Evolutionary conservation across 768 basidiomycete genomes (phyloP).

Genomic region (Amylocystis lapponica): DNA sequence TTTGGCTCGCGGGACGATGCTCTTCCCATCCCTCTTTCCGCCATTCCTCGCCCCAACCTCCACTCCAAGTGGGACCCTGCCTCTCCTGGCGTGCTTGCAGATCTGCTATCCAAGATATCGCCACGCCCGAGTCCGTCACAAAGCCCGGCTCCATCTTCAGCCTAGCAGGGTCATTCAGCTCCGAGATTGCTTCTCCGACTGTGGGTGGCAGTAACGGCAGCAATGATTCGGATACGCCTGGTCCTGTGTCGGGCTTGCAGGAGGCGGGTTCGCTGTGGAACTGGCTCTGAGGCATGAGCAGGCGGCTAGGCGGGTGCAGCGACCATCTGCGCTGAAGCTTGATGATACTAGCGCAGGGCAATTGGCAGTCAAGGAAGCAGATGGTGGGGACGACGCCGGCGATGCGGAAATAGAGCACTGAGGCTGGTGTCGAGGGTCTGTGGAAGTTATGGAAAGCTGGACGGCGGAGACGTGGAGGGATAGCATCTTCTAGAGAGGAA

Average conservation of each 20-base stretch:
- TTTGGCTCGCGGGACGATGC: constrained; percentile 16
- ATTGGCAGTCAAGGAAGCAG: constrained; percentile 8
- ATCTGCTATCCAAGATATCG: constrained; percentile 21
- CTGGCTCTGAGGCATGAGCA: too few species aligned
- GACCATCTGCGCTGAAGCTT: background rate
- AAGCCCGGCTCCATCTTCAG: constrained; percentile 9
- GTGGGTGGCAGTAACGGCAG: constrained; percentile 9
- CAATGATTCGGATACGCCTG: constrained; percentile 10
- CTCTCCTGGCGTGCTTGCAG: constrained; percentile 23
- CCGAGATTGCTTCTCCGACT: constrained; percentile 9
- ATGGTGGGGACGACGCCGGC: constrained; percentile 2
- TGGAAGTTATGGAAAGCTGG: constrained; percentile 42
- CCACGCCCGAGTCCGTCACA: constrained; percentile 18
- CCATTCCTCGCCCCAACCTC: constrained; percentile 10
- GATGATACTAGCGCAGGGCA: background rate
- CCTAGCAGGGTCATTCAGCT: constrained; percentile 4
- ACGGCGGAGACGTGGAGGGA: background rate
- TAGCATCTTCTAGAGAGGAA: constrained; percentile 4
- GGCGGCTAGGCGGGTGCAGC: background rate
- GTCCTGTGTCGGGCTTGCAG: too few species aligned
- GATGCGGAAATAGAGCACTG: constrained; percentile 34
- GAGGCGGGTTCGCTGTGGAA: too few species aligned
- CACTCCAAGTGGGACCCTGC: constrained; percentile 23
- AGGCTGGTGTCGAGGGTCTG: constrained; percentile 49
- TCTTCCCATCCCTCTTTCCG: constrained; percentile 15